These are phyloP conservation scores for Vanrija sp. DNA, from an alignment of 1,284 basidiomycete species.

Conservation along the genomic window DNA sequence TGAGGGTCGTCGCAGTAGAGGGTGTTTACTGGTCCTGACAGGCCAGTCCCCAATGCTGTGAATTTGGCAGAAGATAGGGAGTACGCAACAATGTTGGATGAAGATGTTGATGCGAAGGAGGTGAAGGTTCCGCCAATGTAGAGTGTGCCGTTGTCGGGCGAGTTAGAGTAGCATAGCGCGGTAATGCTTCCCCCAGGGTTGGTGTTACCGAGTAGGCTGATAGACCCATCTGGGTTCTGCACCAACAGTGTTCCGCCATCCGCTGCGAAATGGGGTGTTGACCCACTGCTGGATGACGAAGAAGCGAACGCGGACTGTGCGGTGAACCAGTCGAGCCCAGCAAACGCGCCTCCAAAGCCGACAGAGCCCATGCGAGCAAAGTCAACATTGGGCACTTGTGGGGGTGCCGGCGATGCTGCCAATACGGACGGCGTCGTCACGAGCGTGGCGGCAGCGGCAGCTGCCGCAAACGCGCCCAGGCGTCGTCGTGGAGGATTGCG, in stretches of 20 bases:
- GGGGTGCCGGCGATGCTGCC: slow-evolving; percentile 47
- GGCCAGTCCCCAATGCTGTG: slow-evolving; percentile 31
- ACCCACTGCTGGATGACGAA: slow-evolving; percentile 18
- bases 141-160: slow-evolving; percentile 28
- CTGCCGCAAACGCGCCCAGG: slow-evolving; percentile 17
- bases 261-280: neutral
- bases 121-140: slow-evolving; percentile 44
- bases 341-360: slow-evolving; percentile 77
- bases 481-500: slow-evolving; percentile 24
- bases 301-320: slow-evolving; percentile 32
- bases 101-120: slow-evolving; percentile 23
- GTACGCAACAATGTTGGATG: slow-evolving; percentile 37
- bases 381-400: slow-evolving; percentile 73
- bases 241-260: slow-evolving; percentile 38
- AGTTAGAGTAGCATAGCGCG: slow-evolving; percentile 37
- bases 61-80: slow-evolving; percentile 24
- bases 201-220: slow-evolving; percentile 31
- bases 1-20: slow-evolving; percentile 75
- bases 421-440: slow-evolving; percentile 20
- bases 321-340: slow-evolving; percentile 62
- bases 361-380: slow-evolving; percentile 87
- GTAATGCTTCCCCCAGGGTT: slow-evolving; percentile 40
- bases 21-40: slow-evolving; percentile 65
- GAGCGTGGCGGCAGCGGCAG: slow-evolving; percentile 15
- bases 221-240: slow-evolving; percentile 20